Conservation (phyloP, 768 basidiomycete genomes). For the Russula sp. region DNA sequence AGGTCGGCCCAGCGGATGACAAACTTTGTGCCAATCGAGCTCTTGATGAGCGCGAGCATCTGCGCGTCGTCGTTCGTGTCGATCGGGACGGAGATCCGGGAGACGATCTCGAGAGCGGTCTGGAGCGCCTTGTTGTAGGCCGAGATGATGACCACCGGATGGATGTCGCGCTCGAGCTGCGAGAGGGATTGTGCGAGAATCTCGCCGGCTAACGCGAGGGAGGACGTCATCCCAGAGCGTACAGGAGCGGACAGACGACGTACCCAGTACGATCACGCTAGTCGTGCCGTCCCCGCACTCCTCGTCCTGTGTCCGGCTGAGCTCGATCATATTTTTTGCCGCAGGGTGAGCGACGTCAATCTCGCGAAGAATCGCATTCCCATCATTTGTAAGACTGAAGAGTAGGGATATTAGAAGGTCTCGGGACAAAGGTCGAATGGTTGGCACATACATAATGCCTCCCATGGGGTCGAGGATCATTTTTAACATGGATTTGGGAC, state of each 20-base stretch:
- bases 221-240: not conserved
- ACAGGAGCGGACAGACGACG: constrained; percentile 24
- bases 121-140: constrained; percentile 96
- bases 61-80: constrained; percentile 77
- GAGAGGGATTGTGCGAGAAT: constrained; percentile 93
- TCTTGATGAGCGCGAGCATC: constrained; percentile 97
- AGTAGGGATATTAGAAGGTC: not conserved
- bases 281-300: constrained; percentile 99
- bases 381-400: constrained; percentile 88
- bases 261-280: constrained; percentile 95
- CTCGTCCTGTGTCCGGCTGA: constrained; percentile 96
- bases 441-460: constrained; percentile 74
- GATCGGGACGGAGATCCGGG: constrained; percentile 85
- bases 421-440: not conserved
- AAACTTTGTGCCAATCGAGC: constrained; percentile 97
- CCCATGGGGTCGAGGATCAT: constrained; percentile 99
- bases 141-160: constrained; percentile 97
- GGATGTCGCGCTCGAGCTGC: constrained; percentile 93
- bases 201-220: constrained; percentile 68
- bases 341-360: constrained; percentile 99
- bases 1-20: constrained; percentile 94
- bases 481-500: constrained; percentile 97
- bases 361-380: constrained; percentile 97
- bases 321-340: constrained; percentile 99
- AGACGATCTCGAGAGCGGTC: constrained; percentile 84